A percentile compares a stretch with the other conserved stretches of the same genome.
Conservation (phyloP, 495 filamentous ascomycete species). For the Penicillium crystallinum region DNA sequence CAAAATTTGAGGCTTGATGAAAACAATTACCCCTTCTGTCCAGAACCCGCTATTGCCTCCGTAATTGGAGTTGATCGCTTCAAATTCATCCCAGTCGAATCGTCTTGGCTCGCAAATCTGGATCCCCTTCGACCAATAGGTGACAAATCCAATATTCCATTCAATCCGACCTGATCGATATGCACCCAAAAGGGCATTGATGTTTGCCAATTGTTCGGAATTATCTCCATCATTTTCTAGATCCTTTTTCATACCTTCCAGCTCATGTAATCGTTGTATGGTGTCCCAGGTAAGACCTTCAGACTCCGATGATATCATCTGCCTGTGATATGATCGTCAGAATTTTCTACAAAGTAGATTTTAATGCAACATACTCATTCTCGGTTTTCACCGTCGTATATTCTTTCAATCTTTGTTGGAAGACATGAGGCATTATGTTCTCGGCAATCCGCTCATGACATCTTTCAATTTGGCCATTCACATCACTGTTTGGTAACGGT, state of each 20-base stretch:
- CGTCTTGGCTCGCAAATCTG: not conserved
- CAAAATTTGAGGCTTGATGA: not conserved
- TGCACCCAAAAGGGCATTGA: not conserved
- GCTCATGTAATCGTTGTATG: not conserved
- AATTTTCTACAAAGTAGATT: not conserved
- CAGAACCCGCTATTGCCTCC: not conserved
- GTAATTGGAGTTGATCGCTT: not conserved
- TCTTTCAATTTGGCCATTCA: conserved; percentile 8
- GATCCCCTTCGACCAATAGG: conserved; percentile 6
- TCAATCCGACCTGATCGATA: not conserved
- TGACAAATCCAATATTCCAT: not conserved
- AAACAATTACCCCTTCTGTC: not conserved
- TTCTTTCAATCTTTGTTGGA: conserved; percentile 1
- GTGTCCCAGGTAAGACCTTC: not conserved
- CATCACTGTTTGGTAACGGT: not conserved
- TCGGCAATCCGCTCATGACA: conserved; percentile 10
- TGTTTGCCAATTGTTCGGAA: not conserved
- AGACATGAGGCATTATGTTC: conserved; percentile 6
- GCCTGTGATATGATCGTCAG: not conserved
- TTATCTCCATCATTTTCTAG: not conserved
- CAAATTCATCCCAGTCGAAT: conserved; percentile 10
- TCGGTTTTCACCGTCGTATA: not conserved
- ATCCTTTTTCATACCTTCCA: not conserved
- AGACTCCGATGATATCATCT: not conserved
- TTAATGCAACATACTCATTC: not conserved